These are phyloP conservation scores for Sanghuangporus sanghuang DNA, from an alignment of 1,284 basidiomycete genomes.

Conservation along the genomic window DNA sequence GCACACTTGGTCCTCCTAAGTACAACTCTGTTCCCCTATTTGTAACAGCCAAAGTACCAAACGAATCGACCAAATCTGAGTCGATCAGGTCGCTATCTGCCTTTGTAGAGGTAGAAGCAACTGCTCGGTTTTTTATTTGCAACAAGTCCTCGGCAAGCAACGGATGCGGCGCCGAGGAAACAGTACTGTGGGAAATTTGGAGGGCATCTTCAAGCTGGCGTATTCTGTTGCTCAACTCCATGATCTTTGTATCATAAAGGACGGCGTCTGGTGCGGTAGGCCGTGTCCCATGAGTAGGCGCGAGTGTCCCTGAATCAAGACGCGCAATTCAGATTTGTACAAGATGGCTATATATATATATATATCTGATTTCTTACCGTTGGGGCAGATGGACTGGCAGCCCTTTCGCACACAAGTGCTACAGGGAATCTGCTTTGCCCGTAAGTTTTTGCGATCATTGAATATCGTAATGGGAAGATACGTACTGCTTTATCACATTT, in stretches of 20 bases:
- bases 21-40: conserved; percentile 9
- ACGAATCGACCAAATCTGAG: conserved; percentile 1
- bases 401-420: conserved; percentile 15
- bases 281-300: not conserved
- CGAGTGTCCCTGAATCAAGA: not conserved
- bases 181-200: conserved; percentile 17
- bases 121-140: conserved; percentile 19
- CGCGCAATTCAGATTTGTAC: not conserved
- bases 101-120: not conserved
- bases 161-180: conserved; percentile 21
- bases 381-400: conserved; percentile 17
- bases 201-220: conserved; percentile 22
- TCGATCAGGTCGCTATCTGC: not conserved
- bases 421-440: conserved; percentile 13
- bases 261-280: conserved; percentile 19
- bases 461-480: not conserved
- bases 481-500: conserved; percentile 18
- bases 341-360: not conserved
- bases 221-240: conserved; percentile 20
- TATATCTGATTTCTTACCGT: conserved; percentile 1
- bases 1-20: conserved; percentile 14
- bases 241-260: conserved; percentile 20
- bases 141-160: conserved; percentile 25
- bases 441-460: not conserved
- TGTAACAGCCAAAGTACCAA: conserved; percentile 13